phyloP scores from a whole-genome alignment of 1,139 yeast species.

The Saccharomyces hybrid region DNA sequence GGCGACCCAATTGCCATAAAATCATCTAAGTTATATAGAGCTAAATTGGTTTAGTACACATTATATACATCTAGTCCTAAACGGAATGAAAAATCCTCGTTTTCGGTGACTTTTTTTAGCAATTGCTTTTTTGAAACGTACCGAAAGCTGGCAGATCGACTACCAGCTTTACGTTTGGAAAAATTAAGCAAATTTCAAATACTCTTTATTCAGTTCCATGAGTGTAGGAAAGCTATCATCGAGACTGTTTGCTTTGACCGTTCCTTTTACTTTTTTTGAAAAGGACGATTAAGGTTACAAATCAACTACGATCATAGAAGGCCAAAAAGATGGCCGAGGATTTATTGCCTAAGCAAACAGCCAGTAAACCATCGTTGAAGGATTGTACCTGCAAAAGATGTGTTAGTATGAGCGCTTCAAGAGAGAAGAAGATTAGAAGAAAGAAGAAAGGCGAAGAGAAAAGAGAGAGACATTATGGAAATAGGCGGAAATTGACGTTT shows the following conservation, averaged over 20 bases:
- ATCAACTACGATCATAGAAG: background rate
- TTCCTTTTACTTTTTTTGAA: background rate
- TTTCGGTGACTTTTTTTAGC: background rate
- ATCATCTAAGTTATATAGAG: background rate
- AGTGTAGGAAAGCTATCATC: background rate
- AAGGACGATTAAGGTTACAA: background rate
- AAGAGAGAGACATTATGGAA: conserved; percentile 1
- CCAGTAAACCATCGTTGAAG: background rate
- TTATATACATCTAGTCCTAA: conserved; percentile 3
- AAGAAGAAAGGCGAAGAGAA: conserved; percentile 2
- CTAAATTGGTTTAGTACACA: conserved; percentile 3
- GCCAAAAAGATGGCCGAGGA: background rate
- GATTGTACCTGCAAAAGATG: conserved; percentile 4
- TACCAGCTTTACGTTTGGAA: background rate
- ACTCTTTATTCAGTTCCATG: background rate
- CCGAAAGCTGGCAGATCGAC: background rate
- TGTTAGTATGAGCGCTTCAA: conserved; percentile 5
- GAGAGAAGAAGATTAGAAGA: background rate
- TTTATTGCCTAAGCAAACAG: background rate
- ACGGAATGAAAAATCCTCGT: background rate
- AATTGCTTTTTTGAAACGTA: background rate
- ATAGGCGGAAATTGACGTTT: conserved; percentile 1
- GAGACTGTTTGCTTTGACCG: background rate
- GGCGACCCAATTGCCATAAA: background rate
- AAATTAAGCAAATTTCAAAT: background rate